These are phyloP conservation scores for Fusarium oligoseptatum DNA, from an alignment of 2,329 filamentous ascomycete genomes.

Conservation along the genomic window DNA sequence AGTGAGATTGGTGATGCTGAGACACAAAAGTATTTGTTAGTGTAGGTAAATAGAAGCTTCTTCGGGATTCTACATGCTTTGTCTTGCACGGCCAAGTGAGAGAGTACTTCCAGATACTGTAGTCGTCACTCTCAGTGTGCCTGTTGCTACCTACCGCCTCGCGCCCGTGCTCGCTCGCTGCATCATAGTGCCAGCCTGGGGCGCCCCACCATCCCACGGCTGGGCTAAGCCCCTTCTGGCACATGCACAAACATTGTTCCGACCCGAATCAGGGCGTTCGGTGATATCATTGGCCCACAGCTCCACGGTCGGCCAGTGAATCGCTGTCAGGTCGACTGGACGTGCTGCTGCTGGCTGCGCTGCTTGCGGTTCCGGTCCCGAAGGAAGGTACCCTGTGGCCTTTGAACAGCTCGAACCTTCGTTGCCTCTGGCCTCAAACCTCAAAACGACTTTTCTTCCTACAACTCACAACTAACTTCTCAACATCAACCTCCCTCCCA, in stretches of 20 bases:
- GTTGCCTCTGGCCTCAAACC: constrained; percentile 38
- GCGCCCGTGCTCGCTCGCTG: constrained; percentile 23
- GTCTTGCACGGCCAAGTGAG: constrained; percentile 12
- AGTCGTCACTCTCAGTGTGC: constrained; percentile 47
- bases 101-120: neutral
- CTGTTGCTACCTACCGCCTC: constrained; percentile 41
- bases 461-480: constrained; percentile 33
- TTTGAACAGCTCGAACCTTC: constrained; percentile 47
- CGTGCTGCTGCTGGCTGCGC: constrained; percentile 9
- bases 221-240: constrained; percentile 43
- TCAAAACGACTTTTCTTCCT: constrained; percentile 36
- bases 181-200: constrained; percentile 44
- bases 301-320: constrained; percentile 47
- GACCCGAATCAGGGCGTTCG: constrained; percentile 46
- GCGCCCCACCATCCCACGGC: constrained; percentile 35
- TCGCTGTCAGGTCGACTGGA: constrained; percentile 37
- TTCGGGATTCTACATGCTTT: constrained; percentile 42
- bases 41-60: constrained; percentile 36
- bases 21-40: neutral
- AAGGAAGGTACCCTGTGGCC: constrained; percentile 46
- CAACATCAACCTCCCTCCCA: constrained; percentile 27
- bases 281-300: constrained; percentile 53
- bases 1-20: neutral
- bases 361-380: constrained; percentile 41
- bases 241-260: constrained; percentile 54